These are phyloP conservation scores for Penicillium coprophilum DNA, from an alignment of 495 filamentous ascomycete genomes.

Conservation along the genomic window DNA sequence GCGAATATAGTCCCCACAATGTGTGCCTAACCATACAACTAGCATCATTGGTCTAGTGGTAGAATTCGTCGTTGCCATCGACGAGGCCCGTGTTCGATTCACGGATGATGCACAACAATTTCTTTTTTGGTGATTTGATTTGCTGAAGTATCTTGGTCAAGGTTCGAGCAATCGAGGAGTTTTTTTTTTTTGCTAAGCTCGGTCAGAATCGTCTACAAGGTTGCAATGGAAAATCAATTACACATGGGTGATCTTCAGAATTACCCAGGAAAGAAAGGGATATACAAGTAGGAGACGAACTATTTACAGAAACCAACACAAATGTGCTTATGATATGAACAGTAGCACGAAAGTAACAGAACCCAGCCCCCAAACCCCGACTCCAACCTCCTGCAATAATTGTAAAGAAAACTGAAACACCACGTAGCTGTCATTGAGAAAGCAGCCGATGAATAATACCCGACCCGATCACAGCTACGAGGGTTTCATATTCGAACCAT, in stretches of 20 bases:
- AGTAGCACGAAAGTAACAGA: conserved; percentile 7
- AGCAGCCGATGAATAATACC: not conserved
- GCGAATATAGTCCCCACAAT: not conserved
- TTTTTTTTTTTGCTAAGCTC: not conserved
- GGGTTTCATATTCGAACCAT: conserved; percentile 20
- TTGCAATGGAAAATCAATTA: not conserved
- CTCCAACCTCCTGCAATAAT: not conserved
- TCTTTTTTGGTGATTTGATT: conserved; percentile 14
- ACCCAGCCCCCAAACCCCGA: conserved; percentile 8
- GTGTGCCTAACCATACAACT: conserved; percentile 6
- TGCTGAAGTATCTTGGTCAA: not conserved
- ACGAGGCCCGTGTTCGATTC: conserved; percentile 60
- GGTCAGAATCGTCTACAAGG: not conserved
- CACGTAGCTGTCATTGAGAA: conserved; percentile 19
- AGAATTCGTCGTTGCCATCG: conserved; percentile 62
- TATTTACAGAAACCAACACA: conserved; percentile 8
- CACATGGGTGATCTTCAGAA: not conserved
- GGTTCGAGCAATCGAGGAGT: not conserved
- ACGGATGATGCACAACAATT: conserved; percentile 49
- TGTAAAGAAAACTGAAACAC: conserved; percentile 20
- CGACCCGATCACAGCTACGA: conserved; percentile 15
- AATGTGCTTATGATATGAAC: conserved; percentile 1
- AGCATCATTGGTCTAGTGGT: conserved; percentile 60
- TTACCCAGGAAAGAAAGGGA: not conserved
- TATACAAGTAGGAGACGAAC: not conserved